Base-by-base conservation (phyloP, 257 asterid genomes). In the Vinca minor region DNA sequence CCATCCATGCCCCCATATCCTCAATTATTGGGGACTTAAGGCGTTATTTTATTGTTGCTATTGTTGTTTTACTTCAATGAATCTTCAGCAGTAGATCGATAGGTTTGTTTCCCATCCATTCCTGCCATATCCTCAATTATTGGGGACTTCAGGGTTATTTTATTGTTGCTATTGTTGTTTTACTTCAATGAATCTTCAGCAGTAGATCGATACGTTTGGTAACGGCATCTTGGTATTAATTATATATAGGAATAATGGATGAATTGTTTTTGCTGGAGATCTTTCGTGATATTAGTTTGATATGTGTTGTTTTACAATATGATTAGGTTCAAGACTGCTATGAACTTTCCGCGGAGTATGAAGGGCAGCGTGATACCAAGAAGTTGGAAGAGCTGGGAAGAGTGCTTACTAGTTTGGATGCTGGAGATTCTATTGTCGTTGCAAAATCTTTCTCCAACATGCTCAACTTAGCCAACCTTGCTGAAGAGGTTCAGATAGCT, bases 401-500 rank as follows among this genome's bases (percentile, higher is more conserved):
- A 55, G 84, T 89, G 65, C 93, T 92, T 29, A 92, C 95, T 9
- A 79, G 91, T 73, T 79, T 92, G 83, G 98, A 89, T 75, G 95
- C 98, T 58, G 98, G 98, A 59, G 98, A 92, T 73, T 89, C 96
- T 23, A 92, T 92, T 57, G 96, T 92, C 10, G 74, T 89, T 55
- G 85, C 98, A 23, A 92, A 92, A 66, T 77, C 98, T 48, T 92
- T 92, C 78, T 83, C 98, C 20, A 74, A 89, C 88, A 92, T 92
- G 98, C 95, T 92, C 71, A 92, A 70, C 75, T 81, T 92, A 47
- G 98, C 84, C 68, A 92, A 89, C 74, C 92, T 92, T 68, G 98
- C 96, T 5, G 98, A 92, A 74, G 98, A 92, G 78, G 98, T 92
- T 77, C 98, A 92, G 85, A 89, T 92, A 76, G 98, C 98, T 8